Base-by-base conservation (phyloP, 345 rosid species). In the Moricandia moricandioides region DNA sequence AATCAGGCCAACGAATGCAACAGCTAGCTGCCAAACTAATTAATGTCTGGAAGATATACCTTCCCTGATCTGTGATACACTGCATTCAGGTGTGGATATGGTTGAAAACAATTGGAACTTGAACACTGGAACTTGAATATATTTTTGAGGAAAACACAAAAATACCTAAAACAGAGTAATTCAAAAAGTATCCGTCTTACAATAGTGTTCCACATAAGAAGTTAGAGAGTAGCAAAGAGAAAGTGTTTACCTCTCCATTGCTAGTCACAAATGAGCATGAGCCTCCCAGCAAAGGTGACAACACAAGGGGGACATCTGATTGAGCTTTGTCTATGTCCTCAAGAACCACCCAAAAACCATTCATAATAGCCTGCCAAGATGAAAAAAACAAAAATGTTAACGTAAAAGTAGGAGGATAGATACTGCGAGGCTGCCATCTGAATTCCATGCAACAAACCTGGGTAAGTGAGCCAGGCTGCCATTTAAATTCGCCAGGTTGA, bases 291-390 rank as follows among this genome's bases (percentile, higher is more conserved):
- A 95, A 83, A 39, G 97, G 97, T 77, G 91, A 85, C 72, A 95
- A 80, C 47, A 89, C 80, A 30, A 96, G 84, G 51, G 88, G 89
- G 60, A 92, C 93, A 84, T 95, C 99, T 35, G 96, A 78, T 31
- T 93, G 88, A 75, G 97, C 97, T 84, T 88, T 90, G 83, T 95
- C 96, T 72, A 95, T 90, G 83, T 89, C 93, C 85, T 95, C 99
- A 62, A 95, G 85, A 47, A 95, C 96, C 75, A 95, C 92, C 99
- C 98, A 94, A 73, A 78, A 85, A 66, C 98, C 98, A 78, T 83
- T 82, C 61, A 84, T 74, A 79, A 89, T 72, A 75, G 98, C 98
- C 98, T 94, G 84, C 55, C 58, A 27, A 45, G 30, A 65, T 68
- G 12, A 16, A 13, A 61, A 72, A 11, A 77, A 18, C 7, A 39